Percentiles rank a stretch among this genome's conserved stretches.
These are phyloP conservation scores for Nemania bipapillata DNA, from an alignment of 2,329 filamentous ascomycete genomes.

Conservation along the genomic window DNA sequence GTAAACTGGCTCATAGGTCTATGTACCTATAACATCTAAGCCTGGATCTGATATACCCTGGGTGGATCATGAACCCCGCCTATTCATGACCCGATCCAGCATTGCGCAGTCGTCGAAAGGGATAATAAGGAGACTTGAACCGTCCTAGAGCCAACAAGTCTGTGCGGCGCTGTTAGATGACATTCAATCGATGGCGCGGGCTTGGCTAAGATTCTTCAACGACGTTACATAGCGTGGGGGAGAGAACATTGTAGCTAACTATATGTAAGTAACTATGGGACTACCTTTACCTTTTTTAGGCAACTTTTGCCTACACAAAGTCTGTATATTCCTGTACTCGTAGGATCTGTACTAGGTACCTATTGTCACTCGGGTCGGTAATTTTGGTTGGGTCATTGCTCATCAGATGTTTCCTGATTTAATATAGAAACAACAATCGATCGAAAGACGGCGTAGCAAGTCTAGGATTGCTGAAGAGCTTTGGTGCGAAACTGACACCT, in stretches of 20 bases:
- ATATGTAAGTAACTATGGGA: neutral
- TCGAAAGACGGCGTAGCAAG: neutral
- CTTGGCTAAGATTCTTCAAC: neutral
- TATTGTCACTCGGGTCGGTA: neutral
- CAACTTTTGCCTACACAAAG: neutral
- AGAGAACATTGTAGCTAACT: neutral
- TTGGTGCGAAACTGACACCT: neutral
- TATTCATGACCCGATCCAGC: conserved; percentile 7
- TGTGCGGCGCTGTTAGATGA: neutral
- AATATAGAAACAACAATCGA: neutral
- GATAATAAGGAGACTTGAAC: neutral
- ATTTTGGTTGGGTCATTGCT: neutral
- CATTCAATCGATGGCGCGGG: neutral
- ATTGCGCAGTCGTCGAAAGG: neutral
- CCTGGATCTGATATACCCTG: neutral
- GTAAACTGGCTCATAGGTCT: neutral
- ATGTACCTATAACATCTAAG: neutral
- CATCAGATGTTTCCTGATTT: neutral
- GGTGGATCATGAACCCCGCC: neutral
- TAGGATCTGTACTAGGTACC: neutral
- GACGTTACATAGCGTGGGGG: neutral
- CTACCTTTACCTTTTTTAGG: neutral
- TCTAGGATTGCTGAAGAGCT: neutral
- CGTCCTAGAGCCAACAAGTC: neutral
- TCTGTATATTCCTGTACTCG: neutral